Conservation (phyloP, 768 basidiomycete genomes). For the Mycena rebaudengoi region DNA sequence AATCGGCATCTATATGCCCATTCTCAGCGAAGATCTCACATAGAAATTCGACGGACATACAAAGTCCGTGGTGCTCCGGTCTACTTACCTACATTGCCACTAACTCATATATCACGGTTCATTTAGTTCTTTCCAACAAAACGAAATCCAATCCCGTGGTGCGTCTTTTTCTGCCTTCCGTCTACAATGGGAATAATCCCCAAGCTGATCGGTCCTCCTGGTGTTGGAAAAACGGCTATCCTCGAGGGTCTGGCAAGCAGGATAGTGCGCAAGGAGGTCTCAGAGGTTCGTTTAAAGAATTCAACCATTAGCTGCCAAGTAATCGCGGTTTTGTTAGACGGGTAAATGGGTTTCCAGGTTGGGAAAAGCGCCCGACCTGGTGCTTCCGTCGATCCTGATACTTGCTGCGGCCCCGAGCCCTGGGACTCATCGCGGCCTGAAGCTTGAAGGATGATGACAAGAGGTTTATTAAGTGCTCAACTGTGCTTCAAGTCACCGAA, state of each 20-base stretch:
- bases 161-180: constrained; percentile 35
- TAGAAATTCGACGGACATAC: constrained; percentile 89
- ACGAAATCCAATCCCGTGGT: constrained; percentile 95
- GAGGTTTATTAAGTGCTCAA: too few species aligned
- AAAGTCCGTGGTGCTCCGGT: constrained; percentile 59
- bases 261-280: constrained; percentile 89
- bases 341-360: too few species aligned
- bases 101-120: not conserved
- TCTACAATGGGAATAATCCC: not conserved
- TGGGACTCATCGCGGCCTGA: too few species aligned
- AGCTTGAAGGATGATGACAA: too few species aligned
- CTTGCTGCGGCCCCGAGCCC: too few species aligned
- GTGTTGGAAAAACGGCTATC: constrained; percentile 94
- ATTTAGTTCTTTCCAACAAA: constrained; percentile 78
- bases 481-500: too few species aligned
- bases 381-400: too few species aligned
- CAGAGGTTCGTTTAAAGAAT: constrained; percentile 81
- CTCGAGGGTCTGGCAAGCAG: constrained; percentile 89
- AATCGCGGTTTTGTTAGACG: too few species aligned
- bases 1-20: not conserved
- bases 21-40: not conserved
- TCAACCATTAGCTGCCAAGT: not conserved
- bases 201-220: constrained; percentile 85
- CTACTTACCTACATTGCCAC: not conserved
- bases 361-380: too few species aligned